Evolutionary conservation across 1,284 basidiomycete species (phyloP), one percentile per base, ranked within the genome.

Genomic region (Cerioporus squamosus): DNA sequence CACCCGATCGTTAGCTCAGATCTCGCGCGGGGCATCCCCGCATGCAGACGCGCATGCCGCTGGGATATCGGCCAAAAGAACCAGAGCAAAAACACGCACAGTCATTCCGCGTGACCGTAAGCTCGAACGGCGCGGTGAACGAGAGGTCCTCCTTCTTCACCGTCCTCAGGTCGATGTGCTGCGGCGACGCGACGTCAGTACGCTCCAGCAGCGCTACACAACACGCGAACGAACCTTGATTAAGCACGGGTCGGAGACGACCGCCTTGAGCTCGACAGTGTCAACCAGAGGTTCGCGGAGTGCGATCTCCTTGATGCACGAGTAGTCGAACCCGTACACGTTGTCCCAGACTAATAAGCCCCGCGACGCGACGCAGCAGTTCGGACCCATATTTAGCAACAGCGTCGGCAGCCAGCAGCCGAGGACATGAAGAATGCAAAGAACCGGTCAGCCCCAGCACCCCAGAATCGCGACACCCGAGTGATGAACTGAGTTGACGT

Each of bases 291-390:
- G 97, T 75, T 99, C 97, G 46, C 91, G 86, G 54, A 99, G 81
- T 4, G 97, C 97, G 71, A 99, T 98, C 73, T 98, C 95, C 78
- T 99, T 98, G 84, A 99, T 99, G 77, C 97, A 98, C 46, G 95
- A 97, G 78, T 95, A 99, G 79, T 99, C 95, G 75, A 99, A 99
- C 44, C 97, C 97, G 76, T 99, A 99, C 29, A 99, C 97, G 70
- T 98, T 97, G 74, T 98, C 96, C 97, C 97, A 99, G 83, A 98
- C 95, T 97, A 68, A 17, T 15, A 24, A 23, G 23, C 36, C 31
- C 18, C 14, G 38, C 26, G 20, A 10, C 33, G 14, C 33, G 33
- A 10, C 33, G 33, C 33, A 36, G 33, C 33, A 36, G 6, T 36
- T 36, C 33, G 33, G 33, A 12, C 3, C 33, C 33, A 12, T n/a